These are phyloP conservation scores for Rhinocladiella mackenziei DNA, from an alignment of 2,329 filamentous ascomycete genomes.

Conservation along the genomic window DNA sequence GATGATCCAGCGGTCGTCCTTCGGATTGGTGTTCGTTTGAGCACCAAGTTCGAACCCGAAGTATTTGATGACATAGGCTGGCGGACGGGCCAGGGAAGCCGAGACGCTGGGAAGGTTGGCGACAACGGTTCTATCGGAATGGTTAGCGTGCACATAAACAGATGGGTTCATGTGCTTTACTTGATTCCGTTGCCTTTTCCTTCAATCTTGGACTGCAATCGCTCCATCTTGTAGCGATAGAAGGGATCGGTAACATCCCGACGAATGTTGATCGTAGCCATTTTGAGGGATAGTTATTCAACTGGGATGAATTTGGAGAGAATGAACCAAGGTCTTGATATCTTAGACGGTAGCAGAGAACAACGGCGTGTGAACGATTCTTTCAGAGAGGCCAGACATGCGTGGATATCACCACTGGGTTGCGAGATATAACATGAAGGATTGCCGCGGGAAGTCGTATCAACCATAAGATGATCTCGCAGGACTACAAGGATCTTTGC, in stretches of 20 bases:
- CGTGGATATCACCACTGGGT: constrained; percentile 38
- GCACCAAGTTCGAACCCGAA: constrained; percentile 98
- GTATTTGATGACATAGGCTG: constrained; percentile 97
- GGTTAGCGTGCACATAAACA: constrained; percentile 5
- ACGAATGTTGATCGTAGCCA: constrained; percentile 82
- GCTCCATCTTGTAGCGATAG: constrained; percentile 99
- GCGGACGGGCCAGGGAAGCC: constrained; percentile 83
- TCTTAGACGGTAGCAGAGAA: constrained; percentile 33
- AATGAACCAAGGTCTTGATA: constrained; percentile 10
- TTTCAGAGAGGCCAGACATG: constrained; percentile 57
- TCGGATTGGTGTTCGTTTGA: constrained; percentile 95
- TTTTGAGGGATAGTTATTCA: constrained; percentile 56
- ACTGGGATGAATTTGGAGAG: constrained; percentile 3
- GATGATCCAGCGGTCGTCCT: constrained; percentile 99
- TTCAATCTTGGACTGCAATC: constrained; percentile 97
- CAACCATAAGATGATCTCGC: constrained; percentile 85
- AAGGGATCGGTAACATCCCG: constrained; percentile 92
- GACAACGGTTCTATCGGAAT: constrained; percentile 62
- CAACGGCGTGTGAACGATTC: constrained; percentile 39
- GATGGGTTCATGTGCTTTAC: constrained; percentile 4
- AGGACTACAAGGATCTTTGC: constrained; percentile 87
- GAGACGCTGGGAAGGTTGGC: constrained; percentile 95
- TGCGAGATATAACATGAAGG: constrained; percentile 30
- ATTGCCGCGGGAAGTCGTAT: constrained; percentile 41
- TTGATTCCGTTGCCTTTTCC: constrained; percentile 99